A percentile compares a stretch with the other conserved stretches of the same genome.
phyloP scores from a whole-genome alignment of 1,139 yeast species.

The Meyerozyma guilliermondii region DNA sequence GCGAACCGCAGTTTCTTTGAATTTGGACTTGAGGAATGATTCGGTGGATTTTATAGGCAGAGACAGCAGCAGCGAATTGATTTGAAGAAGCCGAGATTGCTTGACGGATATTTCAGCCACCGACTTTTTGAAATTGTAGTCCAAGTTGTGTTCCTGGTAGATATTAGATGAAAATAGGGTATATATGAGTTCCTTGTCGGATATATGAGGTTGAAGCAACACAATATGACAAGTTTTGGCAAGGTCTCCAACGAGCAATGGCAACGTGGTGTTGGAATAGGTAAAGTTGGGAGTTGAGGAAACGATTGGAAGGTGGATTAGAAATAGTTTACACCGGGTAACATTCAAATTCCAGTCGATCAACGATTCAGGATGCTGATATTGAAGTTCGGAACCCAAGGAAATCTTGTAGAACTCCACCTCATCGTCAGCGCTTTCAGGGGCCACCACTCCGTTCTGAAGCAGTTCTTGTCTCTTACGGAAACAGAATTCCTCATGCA shows the following conservation, averaged over 20 bases:
- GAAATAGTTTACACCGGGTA: constrained; percentile 39
- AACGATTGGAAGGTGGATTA: constrained; percentile 35
- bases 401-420: constrained; percentile 35
- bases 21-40: constrained; percentile 29
- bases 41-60: constrained; percentile 28
- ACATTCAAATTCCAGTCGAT: constrained; percentile 48
- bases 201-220: constrained; percentile 35
- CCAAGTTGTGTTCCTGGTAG: constrained; percentile 46
- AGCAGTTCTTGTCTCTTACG: constrained; percentile 12
- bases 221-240: constrained; percentile 38
- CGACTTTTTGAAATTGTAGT: constrained; percentile 37
- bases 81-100: constrained; percentile 42
- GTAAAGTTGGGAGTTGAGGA: constrained; percentile 34
- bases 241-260: constrained; percentile 42
- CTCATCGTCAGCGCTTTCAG: constrained; percentile 15
- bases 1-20: constrained; percentile 43
- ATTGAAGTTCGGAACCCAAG: constrained; percentile 35
- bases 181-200: constrained; percentile 42
- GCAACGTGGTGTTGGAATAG: constrained; percentile 31
- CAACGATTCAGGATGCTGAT: constrained; percentile 38
- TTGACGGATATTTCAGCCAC: constrained; percentile 50
- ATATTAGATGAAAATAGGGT: constrained; percentile 38
- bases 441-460: constrained; percentile 3
- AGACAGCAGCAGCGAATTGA: constrained; percentile 23
- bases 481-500: constrained; percentile 33